Percentiles rank a stretch among this genome's conserved stretches.
Conservation (phyloP, 1,284 basidiomycete species). For the Trichosporon asahii region DNA sequence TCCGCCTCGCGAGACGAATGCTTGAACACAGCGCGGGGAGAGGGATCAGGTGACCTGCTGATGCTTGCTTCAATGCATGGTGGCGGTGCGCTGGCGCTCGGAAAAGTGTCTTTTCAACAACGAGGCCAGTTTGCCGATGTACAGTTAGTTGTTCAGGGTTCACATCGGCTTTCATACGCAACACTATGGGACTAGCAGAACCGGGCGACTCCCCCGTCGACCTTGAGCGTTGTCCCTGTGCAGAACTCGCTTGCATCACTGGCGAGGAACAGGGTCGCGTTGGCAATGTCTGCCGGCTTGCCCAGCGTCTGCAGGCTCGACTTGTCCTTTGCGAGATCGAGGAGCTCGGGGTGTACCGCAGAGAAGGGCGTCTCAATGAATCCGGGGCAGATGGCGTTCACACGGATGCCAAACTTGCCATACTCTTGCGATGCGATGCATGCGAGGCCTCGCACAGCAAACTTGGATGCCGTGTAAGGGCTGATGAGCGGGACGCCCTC, state of each 20-base stretch:
- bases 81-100: not conserved
- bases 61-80: not conserved
- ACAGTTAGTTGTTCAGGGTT: not conserved
- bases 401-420: constrained; percentile 32
- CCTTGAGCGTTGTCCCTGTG: constrained; percentile 29
- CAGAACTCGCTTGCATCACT: constrained; percentile 28
- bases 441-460: constrained; percentile 34
- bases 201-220: constrained; percentile 28
- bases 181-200: not conserved
- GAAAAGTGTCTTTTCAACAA: not conserved
- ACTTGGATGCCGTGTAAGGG: constrained; percentile 36
- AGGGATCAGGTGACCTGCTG: not conserved
- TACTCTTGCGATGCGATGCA: constrained; percentile 32
- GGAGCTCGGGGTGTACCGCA: constrained; percentile 16
- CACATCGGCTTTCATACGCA: not conserved
- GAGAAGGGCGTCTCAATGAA: constrained; percentile 27
- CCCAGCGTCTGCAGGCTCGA: constrained; percentile 28
- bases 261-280: constrained; percentile 30
- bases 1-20: too few relatives aligned
- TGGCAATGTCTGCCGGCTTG: constrained; percentile 33
- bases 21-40: not conserved
- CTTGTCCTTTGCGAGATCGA: constrained; percentile 14
- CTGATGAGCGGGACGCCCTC: constrained; percentile 35
- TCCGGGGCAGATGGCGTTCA: constrained; percentile 34
- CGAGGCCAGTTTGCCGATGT: not conserved